phyloP scores from a whole-genome alignment of 371 early-diverging fungal genomes.

The Mucor ambiguus region DNA sequence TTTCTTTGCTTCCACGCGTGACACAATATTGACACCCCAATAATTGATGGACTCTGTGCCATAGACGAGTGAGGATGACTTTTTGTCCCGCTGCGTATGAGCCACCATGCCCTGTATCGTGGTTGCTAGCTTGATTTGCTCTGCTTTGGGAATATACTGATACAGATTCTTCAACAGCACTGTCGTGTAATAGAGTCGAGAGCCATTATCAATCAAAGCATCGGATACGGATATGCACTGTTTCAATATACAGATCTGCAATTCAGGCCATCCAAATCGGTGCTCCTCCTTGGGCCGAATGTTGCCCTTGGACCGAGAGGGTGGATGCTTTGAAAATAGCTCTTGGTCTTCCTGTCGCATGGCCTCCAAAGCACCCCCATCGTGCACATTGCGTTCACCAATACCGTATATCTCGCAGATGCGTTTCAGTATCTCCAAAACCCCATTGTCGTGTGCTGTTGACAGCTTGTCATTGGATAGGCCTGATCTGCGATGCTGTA shows the following conservation, averaged over 20 bases:
- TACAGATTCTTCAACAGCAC: slow-evolving; percentile 68
- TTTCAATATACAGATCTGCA: slow-evolving; percentile 77
- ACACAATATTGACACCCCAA: slow-evolving; percentile 55
- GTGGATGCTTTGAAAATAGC: background rate
- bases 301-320: background rate
- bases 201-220: slow-evolving; percentile 65
- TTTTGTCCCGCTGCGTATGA: slow-evolving; percentile 2
- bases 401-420: slow-evolving; percentile 71
- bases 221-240: slow-evolving; percentile 79
- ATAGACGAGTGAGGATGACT: background rate
- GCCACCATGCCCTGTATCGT: slow-evolving; percentile 58
- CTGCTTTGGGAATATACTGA: slow-evolving; percentile 62
- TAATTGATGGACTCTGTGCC: slow-evolving; percentile 35
- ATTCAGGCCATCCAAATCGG: slow-evolving; percentile 72
- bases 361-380: slow-evolving; percentile 40
- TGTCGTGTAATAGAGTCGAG: slow-evolving; percentile 65
- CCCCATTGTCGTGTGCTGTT: slow-evolving; percentile 49
- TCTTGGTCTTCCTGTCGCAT: slow-evolving; percentile 22
- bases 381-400: slow-evolving; percentile 60
- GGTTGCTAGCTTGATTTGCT: slow-evolving; percentile 70
- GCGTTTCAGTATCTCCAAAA: slow-evolving; percentile 60
- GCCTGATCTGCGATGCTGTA: slow-evolving; percentile 47
- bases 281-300: background rate
- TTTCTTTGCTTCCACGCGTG: slow-evolving; percentile 37
- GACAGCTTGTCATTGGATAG: slow-evolving; percentile 21